Evolutionary conservation across 192 early-diverging fungal genomes (phyloP), one percentile per base, ranked within the genome.

Genomic region (Coemansia sp.): DNA sequence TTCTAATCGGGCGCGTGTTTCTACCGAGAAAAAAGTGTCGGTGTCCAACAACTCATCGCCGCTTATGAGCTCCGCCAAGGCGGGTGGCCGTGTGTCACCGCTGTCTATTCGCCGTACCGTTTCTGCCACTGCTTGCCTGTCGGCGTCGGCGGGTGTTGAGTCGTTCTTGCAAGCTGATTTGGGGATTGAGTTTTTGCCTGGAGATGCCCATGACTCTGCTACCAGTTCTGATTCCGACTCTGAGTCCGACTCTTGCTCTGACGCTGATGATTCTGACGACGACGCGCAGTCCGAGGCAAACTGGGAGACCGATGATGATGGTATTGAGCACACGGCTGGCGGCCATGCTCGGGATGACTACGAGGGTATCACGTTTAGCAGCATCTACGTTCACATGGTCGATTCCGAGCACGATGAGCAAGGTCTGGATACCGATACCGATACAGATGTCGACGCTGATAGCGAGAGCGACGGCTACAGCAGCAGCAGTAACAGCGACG

Each of bases 1-100:
- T n/a, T 20, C 31, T 39, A 36, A 27, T 53, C 20, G 68, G 31
- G 18, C 18, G 24, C 40, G 39, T 33, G 64, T 29, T 46, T 24
- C 62, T 38, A 20, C 60, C 5, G 61, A 41, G 38, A 64, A 36
- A 65, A 65, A 33, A 34, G 11, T 13, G 3, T 47, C 73, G 33
- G 31, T 55, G 1, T 79, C 71, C 27, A 66, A 60, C 64, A 49
- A 31, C 7, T 79, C 76, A 6, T 73, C 76, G 20, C 62, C 76
- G n/a, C 33, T 66, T 8, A 65, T 70, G 71, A 29, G 47, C n/a
- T 20, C 41, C 33, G 22, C 49, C 24, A 31, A 53, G 5, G 38
- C 62, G 9, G 36, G 39, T 9, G 34, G 31, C 34, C 5, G 34
- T 20, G 27, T 38, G 36, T 60, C 67, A 24, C 68, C 66, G 38